These are phyloP conservation scores for Apophysomyces ossiformis DNA, from an alignment of 371 early-diverging fungal species.

Conservation along the genomic window DNA sequence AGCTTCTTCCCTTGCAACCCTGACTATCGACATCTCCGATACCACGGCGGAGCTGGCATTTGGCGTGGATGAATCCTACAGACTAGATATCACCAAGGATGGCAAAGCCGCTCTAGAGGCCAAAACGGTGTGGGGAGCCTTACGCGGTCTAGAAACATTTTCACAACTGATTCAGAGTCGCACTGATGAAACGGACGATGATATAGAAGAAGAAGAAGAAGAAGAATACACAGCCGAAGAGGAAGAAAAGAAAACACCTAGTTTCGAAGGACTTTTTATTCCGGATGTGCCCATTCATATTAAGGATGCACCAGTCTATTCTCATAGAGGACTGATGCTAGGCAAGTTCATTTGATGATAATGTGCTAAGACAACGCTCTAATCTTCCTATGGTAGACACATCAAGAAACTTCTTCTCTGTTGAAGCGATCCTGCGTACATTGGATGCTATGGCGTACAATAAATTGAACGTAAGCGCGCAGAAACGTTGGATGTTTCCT, in stretches of 20 bases:
- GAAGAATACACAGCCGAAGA: slow-evolving; percentile 24
- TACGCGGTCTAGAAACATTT: slow-evolving; percentile 79
- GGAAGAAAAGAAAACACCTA: slow-evolving; percentile 23
- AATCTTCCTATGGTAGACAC: slow-evolving; percentile 54
- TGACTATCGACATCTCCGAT: slow-evolving; percentile 42
- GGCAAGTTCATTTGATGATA: slow-evolving; percentile 23
- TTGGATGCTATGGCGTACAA: slow-evolving; percentile 61
- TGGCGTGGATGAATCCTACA: slow-evolving; percentile 71
- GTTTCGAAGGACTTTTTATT: slow-evolving; percentile 34
- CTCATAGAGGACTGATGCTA: slow-evolving; percentile 77
- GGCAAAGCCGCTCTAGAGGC: slow-evolving; percentile 55
- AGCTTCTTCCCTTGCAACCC: slow-evolving; percentile 17
- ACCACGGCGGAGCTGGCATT: slow-evolving; percentile 40
- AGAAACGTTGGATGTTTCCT: not conserved
- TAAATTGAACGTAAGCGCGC: slow-evolving; percentile 55
- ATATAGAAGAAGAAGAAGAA: not conserved
- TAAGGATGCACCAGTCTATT: slow-evolving; percentile 67
- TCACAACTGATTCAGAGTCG: slow-evolving; percentile 66
- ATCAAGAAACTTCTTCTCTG: slow-evolving; percentile 75
- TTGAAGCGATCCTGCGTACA: slow-evolving; percentile 59
- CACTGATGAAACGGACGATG: slow-evolving; percentile 9
- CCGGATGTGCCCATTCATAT: slow-evolving; percentile 67
- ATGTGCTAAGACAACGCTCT: not conserved
- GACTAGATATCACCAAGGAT: slow-evolving; percentile 53
- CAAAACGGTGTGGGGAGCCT: slow-evolving; percentile 74